Evolutionary conservation across 176 grass and related monocot genomes (phyloP), one percentile per base, ranked within the genome.

Genomic region (Musa troglodytarum): DNA sequence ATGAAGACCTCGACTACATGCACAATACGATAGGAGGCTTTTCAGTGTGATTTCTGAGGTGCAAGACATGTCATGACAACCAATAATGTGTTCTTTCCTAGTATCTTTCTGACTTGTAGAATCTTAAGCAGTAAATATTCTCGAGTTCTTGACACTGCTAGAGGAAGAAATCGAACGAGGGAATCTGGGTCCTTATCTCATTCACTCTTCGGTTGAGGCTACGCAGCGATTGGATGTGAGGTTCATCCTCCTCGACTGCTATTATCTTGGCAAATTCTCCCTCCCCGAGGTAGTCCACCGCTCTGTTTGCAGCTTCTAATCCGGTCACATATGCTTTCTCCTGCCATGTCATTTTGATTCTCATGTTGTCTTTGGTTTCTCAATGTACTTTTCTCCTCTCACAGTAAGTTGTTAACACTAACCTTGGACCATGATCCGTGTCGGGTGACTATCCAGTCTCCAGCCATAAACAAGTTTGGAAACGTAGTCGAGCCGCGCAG

Each of bases 371-470:
- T 43, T 68, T 15, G 43, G 2, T 34, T 16, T 17, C 58, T 68
- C 28, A 1, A 52, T 20, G 51, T 21, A 72, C 14, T 9, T 12
- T 72, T 12, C 14, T 14, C 11, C 2, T 17, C 13, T 69, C 1
- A 10, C 25, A 73, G 3, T 15, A 25, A 73, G 22, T 26, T 25
- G 15, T 58, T 58, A 70, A 58, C 9, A 15, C 68, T 78, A 19
- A 92, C 92, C 81, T 96, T 89, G 65, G 92, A 92, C 84, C 88
- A 96, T 69, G 89, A 96, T 17, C 89, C 92, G 70, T 96, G 92
- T 65, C 87, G 82, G 43, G 82, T 96, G 69, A 96, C 76, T 76
- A 96, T 96, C 92, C 92, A 96, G 77, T 96, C 89, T 72, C 89
- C 87, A 49, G 87, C 83, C 78, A 89, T 76, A 82, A 96, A 96